Percentiles rank a stretch among this genome's conserved stretches.
phyloP scores from a whole-genome alignment of 2,329 filamentous ascomycete genomes.

The Fragosphaeria purpurea region DNA sequence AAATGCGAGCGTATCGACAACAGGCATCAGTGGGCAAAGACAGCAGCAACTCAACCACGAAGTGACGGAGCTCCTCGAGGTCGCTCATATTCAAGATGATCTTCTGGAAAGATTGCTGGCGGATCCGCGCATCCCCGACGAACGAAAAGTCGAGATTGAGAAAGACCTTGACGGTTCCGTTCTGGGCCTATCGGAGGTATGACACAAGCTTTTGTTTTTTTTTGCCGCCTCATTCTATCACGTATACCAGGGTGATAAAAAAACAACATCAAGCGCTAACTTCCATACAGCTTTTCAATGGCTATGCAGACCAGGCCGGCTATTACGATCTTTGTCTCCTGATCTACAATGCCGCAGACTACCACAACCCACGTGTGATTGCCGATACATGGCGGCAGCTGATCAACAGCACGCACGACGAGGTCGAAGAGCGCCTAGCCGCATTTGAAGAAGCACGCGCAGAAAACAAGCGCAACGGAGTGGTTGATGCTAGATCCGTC shows the following conservation, averaged over 20 bases:
- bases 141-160: conserved; percentile 55
- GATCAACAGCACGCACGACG: conserved; percentile 60
- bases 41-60: conserved; percentile 80
- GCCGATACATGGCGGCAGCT: conserved; percentile 74
- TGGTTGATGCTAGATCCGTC: conserved; percentile 3
- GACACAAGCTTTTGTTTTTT: not conserved
- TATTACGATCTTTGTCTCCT: conserved; percentile 92
- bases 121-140: conserved; percentile 58
- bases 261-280: no score
- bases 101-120: conserved; percentile 65
- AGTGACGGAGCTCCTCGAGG: conserved; percentile 76
- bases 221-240: not conserved
- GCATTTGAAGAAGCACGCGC: conserved; percentile 26
- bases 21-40: conserved; percentile 65
- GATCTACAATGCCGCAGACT: conserved; percentile 86
- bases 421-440: conserved; percentile 34
- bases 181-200: conserved; percentile 62
- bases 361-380: conserved; percentile 80
- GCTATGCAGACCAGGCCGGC: conserved; percentile 72
- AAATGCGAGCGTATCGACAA: conserved; percentile 77
- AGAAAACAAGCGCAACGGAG: conserved; percentile 16
- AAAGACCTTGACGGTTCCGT: conserved; percentile 67
- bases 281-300: conserved; percentile 66
- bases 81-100: conserved; percentile 93
- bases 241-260: no score